Base-by-base conservation (phyloP, 2,329 filamentous ascomycete genomes). In the Zymoseptoria crescenta region DNA sequence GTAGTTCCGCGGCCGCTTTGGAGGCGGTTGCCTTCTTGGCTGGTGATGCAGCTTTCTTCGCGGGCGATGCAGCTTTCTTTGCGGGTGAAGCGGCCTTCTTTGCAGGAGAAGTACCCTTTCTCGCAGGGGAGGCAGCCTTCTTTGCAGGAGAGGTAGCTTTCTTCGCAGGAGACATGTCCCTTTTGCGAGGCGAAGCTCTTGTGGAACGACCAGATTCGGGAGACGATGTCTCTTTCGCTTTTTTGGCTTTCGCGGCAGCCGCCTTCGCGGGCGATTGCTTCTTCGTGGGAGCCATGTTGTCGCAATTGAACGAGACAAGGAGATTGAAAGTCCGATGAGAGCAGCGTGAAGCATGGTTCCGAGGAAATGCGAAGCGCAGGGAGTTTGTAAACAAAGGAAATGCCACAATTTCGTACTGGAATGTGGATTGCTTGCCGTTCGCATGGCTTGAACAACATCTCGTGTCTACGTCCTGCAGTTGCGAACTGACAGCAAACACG, bases 351-450 rank as follows among this genome's bases (percentile, higher is more conserved):
- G 35, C 35, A 45, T 45, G 13, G 13, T 45, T 45, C 13, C 16
- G 35, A 13, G 35, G 13, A 45, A 45, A 45, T 45, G 35, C 35
- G 35, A 45, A 13, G 13, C 35, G 35, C 35, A 45, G 35, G 52
- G 13, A 29, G 41, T 56, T 49, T 56, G 54, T 56, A 56, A 56
- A 56, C 54, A 56, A 56, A 56, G 54, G 45, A 48, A 50, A 29
- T 49, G 45, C 35, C 24, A 51, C 35, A 56, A 56, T 56, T n/a
- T 56, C 54, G 49, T 48, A 29, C n/a, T 56, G 54, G 54, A 56
- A 56, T 56, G 54, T 56, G 54, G 45, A 50, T 29, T 28, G 27
- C 54, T 27, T 56, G 30, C 54, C 54, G 41, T 50, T 24, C 45
- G 16, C 52, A n/a, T 13, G 4, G 28, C 41, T 49, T 45, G 24